phyloP scores from a whole-genome alignment of 1,139 yeast genomes.

The Kurtzmaniella quercitrusa region DNA sequence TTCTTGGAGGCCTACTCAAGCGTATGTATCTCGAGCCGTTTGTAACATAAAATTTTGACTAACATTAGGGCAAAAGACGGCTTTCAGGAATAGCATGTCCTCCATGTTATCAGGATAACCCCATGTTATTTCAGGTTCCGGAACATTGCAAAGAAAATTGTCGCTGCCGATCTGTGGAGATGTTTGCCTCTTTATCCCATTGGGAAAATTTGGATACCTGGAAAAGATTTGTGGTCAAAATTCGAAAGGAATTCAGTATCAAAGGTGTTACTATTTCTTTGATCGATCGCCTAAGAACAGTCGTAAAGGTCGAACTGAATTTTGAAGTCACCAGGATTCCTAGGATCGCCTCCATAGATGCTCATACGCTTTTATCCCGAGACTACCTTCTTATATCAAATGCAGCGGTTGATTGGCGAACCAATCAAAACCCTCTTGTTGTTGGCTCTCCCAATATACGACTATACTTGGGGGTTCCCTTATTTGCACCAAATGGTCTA shows the following conservation, averaged over 20 bases:
- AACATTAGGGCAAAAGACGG: slow-evolving; percentile 48
- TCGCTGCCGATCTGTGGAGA: slow-evolving; percentile 39
- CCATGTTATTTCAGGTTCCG: slow-evolving; percentile 59
- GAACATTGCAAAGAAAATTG: slow-evolving; percentile 43
- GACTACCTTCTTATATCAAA: slow-evolving; percentile 53
- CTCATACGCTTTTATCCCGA: slow-evolving; percentile 59
- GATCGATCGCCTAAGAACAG: slow-evolving; percentile 44
- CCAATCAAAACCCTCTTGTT: slow-evolving; percentile 56
- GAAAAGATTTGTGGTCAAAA: slow-evolving; percentile 30
- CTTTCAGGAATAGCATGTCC: slow-evolving; percentile 57
- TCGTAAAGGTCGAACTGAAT: slow-evolving; percentile 46
- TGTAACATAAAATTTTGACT: slow-evolving; percentile 12
- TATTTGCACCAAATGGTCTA: slow-evolving; percentile 34
- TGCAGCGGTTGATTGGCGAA: slow-evolving; percentile 67
- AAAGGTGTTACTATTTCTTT: slow-evolving; percentile 58
- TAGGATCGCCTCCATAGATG: slow-evolving; percentile 56
- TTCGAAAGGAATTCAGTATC: slow-evolving; percentile 35
- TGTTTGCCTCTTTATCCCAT: slow-evolving; percentile 38
- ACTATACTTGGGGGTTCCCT: slow-evolving; percentile 64
- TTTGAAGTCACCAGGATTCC: slow-evolving; percentile 49
- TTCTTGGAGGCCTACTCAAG: slow-evolving; percentile 59
- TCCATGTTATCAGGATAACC: slow-evolving; percentile 37
- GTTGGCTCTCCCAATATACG: slow-evolving; percentile 54
- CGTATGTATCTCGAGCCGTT: slow-evolving; percentile 20
- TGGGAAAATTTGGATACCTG: slow-evolving; percentile 48